Evolutionary conservation across 768 basidiomycete species (phyloP).

Genomic region (Erythrobasidium yunnanense): DNA sequence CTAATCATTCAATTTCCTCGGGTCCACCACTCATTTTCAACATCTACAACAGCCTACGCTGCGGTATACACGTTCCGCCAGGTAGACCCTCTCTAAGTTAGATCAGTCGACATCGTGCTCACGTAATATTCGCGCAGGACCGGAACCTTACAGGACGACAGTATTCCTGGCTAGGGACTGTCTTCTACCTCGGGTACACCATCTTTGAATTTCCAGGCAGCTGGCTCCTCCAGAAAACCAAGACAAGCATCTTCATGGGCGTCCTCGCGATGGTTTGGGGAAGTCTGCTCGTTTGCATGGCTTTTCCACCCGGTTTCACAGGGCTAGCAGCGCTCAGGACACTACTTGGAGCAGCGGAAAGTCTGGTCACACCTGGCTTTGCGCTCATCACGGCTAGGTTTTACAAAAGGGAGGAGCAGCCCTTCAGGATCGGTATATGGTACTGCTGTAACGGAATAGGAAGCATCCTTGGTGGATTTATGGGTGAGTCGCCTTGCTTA

Average conservation of each 20-base stretch:
- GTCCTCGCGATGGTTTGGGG: conserved; percentile 9
- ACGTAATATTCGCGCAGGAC: not conserved
- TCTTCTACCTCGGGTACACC: conserved; percentile 16
- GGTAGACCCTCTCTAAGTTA: not conserved
- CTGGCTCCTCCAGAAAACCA: conserved; percentile 9
- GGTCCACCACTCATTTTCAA: not conserved
- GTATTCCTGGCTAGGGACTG: conserved; percentile 21
- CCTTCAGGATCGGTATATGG: conserved; percentile 25
- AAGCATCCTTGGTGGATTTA: conserved; percentile 8
- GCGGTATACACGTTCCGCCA: conserved; percentile 22
- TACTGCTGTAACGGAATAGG: conserved; percentile 20
- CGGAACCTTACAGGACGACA: conserved; percentile 1
- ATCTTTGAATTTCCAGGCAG: conserved; percentile 15
- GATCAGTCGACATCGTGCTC: not conserved
- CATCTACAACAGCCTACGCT: conserved; percentile 6
- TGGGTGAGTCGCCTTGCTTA: not conserved
- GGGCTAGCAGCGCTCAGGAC: conserved; percentile 9
- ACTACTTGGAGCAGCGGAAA: conserved; percentile 14
- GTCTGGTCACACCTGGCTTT: conserved; percentile 14
- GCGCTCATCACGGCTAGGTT: conserved; percentile 21
- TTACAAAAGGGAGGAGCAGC: conserved; percentile 19
- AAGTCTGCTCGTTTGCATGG: not conserved
- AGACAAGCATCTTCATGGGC: conserved; percentile 18
- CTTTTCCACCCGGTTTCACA: not conserved
- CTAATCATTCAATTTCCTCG: not conserved